Evolutionary conservation across 805 yeast species (phyloP).

Genomic region (Metschnikowia noctiluminum): DNA sequence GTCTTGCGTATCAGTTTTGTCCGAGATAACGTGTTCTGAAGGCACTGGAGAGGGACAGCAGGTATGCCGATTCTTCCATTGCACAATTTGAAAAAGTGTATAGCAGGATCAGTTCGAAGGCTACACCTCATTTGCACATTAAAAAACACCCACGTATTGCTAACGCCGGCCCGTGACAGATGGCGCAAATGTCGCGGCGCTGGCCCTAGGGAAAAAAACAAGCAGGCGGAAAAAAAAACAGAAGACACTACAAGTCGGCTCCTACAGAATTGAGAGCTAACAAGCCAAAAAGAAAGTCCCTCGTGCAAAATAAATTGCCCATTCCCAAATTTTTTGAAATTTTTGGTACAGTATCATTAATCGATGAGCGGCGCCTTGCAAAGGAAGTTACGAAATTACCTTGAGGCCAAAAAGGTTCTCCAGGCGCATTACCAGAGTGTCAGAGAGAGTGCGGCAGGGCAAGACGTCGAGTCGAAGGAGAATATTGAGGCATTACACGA

Average conservation of each 20-base stretch:
- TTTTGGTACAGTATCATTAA: too few species aligned
- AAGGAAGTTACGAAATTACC: conserved; percentile 12
- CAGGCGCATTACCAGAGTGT: conserved; percentile 8
- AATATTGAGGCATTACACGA: conserved; percentile 20
- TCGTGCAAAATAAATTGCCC: too few species aligned
- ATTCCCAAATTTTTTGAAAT: too few species aligned
- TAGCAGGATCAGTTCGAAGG: too few species aligned
- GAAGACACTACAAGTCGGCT: conserved; percentile 1
- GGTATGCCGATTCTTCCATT: too few species aligned
- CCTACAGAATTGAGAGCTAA: conserved; percentile 2
- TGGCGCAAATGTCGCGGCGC: conserved; percentile 3
- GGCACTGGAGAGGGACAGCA: too few species aligned
- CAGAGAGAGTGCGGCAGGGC: conserved; percentile 1
- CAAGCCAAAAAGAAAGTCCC: not conserved
- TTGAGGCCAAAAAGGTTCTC: conserved; percentile 8
- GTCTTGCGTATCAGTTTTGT: too few species aligned
- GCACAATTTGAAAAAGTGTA: too few species aligned
- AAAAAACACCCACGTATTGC: too few species aligned
- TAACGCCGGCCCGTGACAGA: not conserved
- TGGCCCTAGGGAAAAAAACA: conserved; percentile 6
- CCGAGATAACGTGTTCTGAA: too few species aligned
- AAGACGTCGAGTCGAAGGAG: conserved; percentile 11
- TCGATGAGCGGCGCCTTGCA: conserved; percentile 13
- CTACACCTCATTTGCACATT: too few species aligned
- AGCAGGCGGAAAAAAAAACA: conserved; percentile 2